Evolutionary conservation across 768 basidiomycete genomes (phyloP), one percentile per base, ranked within the genome.

Genomic region (Glaciozyma martinii): DNA sequence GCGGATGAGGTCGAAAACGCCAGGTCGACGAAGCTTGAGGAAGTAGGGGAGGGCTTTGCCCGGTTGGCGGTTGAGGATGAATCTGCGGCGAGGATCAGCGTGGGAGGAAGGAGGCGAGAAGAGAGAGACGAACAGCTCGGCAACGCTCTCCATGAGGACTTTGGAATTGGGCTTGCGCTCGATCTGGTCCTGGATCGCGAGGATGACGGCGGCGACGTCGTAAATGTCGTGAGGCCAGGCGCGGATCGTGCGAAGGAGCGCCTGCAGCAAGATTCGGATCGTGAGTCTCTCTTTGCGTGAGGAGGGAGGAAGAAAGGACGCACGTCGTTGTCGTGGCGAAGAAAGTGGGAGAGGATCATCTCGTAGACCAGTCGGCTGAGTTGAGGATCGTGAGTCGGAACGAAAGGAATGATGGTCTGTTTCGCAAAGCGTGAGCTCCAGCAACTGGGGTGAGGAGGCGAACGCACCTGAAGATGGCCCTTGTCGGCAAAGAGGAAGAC

Each of bases 181-280:
- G 23, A 97, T 78, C 70, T 90, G 87, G 6, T 86, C 84, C 61
- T 86, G 86, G 6, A 97, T 84, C 16, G 90, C 90, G n/a, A 89
- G 82, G 61, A 95, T 88, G 61, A 97, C 88, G 10, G 89, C 87
- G 3, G 82, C 77, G 23, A 90, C 82, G 71, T 94, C 89, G 74
- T 97, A 99, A 56, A 98, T 90, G 16, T 86, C 86, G 40, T 80
- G 82, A 16, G 95, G 92, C 94, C 95, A 99, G 56, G 86, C 83
- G 66, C 83, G 85, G 72, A 97, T 85, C 2, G 87, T 90, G 65
- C 81, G 80, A 23, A 89, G 78, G 16, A 98, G 78, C 1, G 85
- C 81, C 90, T 95, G 66, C 5, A 25, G 30, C 2, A 19, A 16
- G 49, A 47, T 13, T 18, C 18, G 10, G 46, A 25, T 47, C 12